These are phyloP conservation scores for Globisporangium echinulatum DNA, from an alignment of 352 stramenopile genomes.

Conservation along the genomic window DNA sequence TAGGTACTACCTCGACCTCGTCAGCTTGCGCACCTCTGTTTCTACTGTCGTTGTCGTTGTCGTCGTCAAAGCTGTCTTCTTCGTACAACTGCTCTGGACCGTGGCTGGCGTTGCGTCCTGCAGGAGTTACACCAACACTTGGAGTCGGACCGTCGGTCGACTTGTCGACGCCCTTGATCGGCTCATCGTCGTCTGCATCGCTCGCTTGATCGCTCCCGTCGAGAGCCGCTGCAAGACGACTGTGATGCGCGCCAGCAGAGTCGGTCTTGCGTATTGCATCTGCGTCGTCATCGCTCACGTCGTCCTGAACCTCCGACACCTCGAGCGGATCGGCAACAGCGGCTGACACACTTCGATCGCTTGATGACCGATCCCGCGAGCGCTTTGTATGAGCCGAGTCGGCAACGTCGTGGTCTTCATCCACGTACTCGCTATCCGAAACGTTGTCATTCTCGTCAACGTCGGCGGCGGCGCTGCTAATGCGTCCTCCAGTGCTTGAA, in stretches of 20 bases:
- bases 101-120: not conserved
- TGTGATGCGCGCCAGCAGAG: not conserved
- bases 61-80: conserved; percentile 28
- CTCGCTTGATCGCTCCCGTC: not conserved
- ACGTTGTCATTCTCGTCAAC: not conserved
- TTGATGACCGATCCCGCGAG: not conserved
- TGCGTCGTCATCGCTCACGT: not conserved
- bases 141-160: not conserved
- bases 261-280: too few species aligned
- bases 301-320: not conserved
- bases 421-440: not conserved
- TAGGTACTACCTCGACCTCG: too few species aligned
- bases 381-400: not conserved
- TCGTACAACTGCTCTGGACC: conserved; percentile 13
- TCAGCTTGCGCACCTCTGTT: not conserved
- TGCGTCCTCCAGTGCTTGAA: too few species aligned
- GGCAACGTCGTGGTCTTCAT: not conserved
- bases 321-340: not conserved
- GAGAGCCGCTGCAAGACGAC: not conserved
- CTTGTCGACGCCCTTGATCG: not conserved
- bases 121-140: not conserved
- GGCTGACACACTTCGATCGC: not conserved
- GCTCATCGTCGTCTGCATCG: not conserved
- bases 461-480: not conserved
- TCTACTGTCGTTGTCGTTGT: conserved; percentile 1